Evolutionary conservation across 148 eudicot genomes (phyloP), one percentile per base, ranked within the genome.

Genomic region (Nepenthes mirabilis): DNA sequence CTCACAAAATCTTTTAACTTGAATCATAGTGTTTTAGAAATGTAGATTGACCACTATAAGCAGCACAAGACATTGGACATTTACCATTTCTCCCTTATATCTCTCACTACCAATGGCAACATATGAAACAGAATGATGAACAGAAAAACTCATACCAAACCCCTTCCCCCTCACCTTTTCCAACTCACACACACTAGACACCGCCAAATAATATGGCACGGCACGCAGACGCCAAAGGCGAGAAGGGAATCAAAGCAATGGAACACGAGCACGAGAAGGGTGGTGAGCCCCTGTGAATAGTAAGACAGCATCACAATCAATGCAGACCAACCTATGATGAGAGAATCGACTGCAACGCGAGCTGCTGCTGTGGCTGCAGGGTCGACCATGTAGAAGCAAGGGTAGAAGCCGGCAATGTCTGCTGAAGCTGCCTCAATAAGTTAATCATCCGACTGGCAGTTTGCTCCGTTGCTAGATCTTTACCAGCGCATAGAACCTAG

Each of bases 311-410:
- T 11, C 3, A 6, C 11, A n/a, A 11, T 12, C 52, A 49, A 11
- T 2, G 52, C 6, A 49, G 52, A 5, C 45, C 6, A 49, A 11
- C 14, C 71, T 81, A 83, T 40, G 82, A 77, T 56, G 97, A 83
- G 33, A 91, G 85, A 59, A 84, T 83, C 36, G 97, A 75, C 66
- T 91, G 97, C 65, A 91, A 65, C 23, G 90, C 80, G 45, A 85
- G 80, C 76, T 87, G 97, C 67, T 91, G 95, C 64, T 91, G 97
- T 14, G 97, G 97, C 67, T 78, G 97, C 80, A 91, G 72, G 34
- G 87, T 74, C 13, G 97, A 83, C 90, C 81, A 87, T 32, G 87
- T 80, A 34, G 91, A 84, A 57, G 90, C 84, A 56, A 90, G 71
- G 43, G 87, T 78, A 10, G 82, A 73, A 13, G 93, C 84, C 35